Percentiles rank a stretch among this genome's conserved stretches.
Conservation (phyloP, 2,329 filamentous ascomycete genomes). For the Coccinonectria pachysandricola region DNA sequence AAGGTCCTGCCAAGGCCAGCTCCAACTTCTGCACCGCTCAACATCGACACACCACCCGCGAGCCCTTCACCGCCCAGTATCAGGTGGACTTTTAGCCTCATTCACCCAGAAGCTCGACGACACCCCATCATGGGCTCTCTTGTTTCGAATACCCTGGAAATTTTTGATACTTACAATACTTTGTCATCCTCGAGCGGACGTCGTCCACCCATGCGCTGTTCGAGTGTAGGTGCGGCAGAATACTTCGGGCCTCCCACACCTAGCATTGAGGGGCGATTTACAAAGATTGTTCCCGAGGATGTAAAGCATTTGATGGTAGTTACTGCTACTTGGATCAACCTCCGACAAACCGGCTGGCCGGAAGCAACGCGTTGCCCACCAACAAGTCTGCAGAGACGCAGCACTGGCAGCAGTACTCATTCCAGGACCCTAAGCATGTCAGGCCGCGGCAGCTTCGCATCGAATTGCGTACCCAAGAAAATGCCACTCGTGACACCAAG, state of each 20-base stretch:
- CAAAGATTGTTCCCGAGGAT: conserved; percentile 21
- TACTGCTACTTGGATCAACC: conserved; percentile 28
- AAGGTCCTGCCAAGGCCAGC: conserved; percentile 20
- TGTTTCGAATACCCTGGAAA: conserved; percentile 51
- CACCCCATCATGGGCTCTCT: conserved; percentile 68
- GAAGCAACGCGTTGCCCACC: conserved; percentile 19
- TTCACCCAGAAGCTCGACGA: conserved; percentile 56
- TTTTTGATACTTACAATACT: conserved; percentile 57
- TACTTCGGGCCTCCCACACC: conserved; percentile 11
- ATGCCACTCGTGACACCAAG: conserved; percentile 10
- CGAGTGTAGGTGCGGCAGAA: conserved; percentile 16
- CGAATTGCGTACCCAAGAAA: conserved; percentile 6
- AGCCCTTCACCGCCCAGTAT: conserved; percentile 27
- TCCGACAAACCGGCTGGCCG: conserved; percentile 28
- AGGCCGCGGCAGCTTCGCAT: conserved; percentile 10
- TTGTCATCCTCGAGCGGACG: conserved; percentile 39
- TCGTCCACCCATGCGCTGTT: conserved; percentile 34
- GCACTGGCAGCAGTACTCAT: conserved; percentile 10
- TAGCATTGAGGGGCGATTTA: conserved; percentile 20
- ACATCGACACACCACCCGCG: conserved; percentile 13
- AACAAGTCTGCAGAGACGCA: conserved; percentile 16
- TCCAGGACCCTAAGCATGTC: conserved; percentile 12
- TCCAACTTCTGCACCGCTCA: no score
- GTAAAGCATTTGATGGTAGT: conserved; percentile 28
- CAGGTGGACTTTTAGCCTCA: conserved; percentile 68